Conservation (phyloP, 129 eudicot genomes). For the Artemisia argyi region DNA sequence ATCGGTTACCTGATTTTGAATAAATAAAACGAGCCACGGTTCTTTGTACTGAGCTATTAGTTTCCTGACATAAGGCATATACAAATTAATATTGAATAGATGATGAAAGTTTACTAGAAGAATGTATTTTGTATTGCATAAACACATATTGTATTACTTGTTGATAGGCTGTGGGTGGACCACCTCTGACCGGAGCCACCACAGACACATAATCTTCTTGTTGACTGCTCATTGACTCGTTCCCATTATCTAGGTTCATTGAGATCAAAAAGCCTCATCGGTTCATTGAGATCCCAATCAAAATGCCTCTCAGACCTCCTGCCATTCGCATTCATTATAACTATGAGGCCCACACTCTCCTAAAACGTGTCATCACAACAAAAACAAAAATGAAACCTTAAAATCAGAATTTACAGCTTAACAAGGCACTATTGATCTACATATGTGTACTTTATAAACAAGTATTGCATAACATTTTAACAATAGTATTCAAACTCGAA, state of each 20-base stretch:
- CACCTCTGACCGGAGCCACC: neutral
- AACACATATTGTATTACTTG: neutral
- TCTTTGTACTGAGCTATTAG: neutral
- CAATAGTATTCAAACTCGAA: too few species aligned
- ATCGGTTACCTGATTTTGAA: neutral
- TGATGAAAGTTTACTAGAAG: neutral
- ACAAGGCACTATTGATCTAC: too few species aligned
- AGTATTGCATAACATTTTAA: too few species aligned
- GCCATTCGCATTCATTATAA: neutral
- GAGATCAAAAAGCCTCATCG: too few species aligned
- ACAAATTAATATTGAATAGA: neutral
- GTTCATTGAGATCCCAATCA: neutral
- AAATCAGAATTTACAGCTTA: neutral
- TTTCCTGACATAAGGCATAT: constrained; percentile 9
- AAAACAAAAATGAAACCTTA: neutral
- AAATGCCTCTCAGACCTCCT: neutral
- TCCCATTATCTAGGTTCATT: too few species aligned
- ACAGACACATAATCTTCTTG: neutral
- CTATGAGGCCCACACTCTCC: neutral
- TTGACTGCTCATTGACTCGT: too few species aligned
- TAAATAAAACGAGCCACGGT: neutral
- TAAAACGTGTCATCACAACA: neutral
- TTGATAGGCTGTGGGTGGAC: neutral
- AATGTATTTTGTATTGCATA: neutral
- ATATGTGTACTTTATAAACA: too few species aligned